phyloP scores from a whole-genome alignment of 306 rosid species.

The Urtica urens region DNA sequence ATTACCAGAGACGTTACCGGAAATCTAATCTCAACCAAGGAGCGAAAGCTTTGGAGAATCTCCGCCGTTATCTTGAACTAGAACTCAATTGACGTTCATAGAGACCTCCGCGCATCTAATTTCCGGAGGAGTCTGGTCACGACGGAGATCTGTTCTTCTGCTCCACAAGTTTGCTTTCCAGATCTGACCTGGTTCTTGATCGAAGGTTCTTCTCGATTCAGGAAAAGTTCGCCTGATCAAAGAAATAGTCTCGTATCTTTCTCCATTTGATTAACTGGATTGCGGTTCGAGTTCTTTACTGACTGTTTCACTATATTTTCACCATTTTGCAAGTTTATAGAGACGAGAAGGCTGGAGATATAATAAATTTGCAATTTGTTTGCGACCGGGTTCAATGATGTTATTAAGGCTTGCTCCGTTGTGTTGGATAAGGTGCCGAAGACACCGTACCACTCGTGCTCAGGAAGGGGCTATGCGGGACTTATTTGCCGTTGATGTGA shows the following conservation, averaged over 20 bases:
- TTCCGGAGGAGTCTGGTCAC: conserved; percentile 62
- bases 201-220: conserved; percentile 58
- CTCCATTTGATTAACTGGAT: background rate
- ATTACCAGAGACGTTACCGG: conserved; percentile 70
- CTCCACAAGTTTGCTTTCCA: conserved; percentile 70
- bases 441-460: conserved; percentile 74
- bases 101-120: conserved; percentile 17
- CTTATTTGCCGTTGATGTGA: conserved; percentile 91
- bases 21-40: conserved; percentile 40
- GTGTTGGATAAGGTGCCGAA: conserved; percentile 79
- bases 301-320: background rate
- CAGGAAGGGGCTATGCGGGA: conserved; percentile 91
- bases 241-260: conserved; percentile 22
- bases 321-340: conserved; percentile 44
- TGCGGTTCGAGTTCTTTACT: background rate
- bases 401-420: conserved; percentile 40
- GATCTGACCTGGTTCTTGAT: conserved; percentile 94
- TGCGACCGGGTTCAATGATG: conserved; percentile 92
- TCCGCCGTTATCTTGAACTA: conserved; percentile 75
- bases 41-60: conserved; percentile 70
- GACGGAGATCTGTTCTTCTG: conserved; percentile 63
- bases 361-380: conserved; percentile 74
- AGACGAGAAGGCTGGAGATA: conserved; percentile 53
- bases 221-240: conserved; percentile 75
- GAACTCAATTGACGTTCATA: conserved; percentile 28